These are phyloP conservation scores for Claviceps quebecensis DNA, from an alignment of 2,329 filamentous ascomycete species.

Conservation along the genomic window DNA sequence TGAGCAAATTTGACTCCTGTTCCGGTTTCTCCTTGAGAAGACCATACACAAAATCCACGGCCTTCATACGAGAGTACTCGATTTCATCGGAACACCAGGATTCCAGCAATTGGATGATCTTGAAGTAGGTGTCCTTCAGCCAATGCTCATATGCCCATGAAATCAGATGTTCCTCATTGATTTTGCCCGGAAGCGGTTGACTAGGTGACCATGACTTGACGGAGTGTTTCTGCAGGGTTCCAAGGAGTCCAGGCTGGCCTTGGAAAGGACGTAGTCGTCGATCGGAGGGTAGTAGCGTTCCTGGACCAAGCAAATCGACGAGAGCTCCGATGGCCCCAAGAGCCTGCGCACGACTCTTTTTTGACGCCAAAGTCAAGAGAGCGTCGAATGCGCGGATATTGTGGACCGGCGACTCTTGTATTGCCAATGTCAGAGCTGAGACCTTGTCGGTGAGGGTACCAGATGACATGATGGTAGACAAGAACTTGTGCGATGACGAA, in stretches of 20 bases:
- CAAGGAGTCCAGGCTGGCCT: constrained; percentile 63
- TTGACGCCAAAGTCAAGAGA: constrained; percentile 69
- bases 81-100: constrained; percentile 92
- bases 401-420: constrained; percentile 92
- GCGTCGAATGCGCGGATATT: constrained; percentile 82
- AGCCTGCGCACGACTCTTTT: constrained; percentile 85
- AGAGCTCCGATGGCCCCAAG: constrained; percentile 84
- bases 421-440: constrained; percentile 81
- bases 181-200: constrained; percentile 57
- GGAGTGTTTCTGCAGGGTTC: constrained; percentile 49
- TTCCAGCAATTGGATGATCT: constrained; percentile 81
- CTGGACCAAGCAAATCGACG: constrained; percentile 87
- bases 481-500: constrained; percentile 85
- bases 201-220: constrained; percentile 48
- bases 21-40: constrained; percentile 91
- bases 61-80: constrained; percentile 76
- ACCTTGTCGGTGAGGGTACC: constrained; percentile 96
- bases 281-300: constrained; percentile 68
- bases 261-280: constrained; percentile 69
- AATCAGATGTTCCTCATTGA: constrained; percentile 67
- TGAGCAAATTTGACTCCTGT: constrained; percentile 86
- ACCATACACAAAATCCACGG: constrained; percentile 83
- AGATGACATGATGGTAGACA: constrained; percentile 91
- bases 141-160: constrained; percentile 90
- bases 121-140: constrained; percentile 88